Evolutionary conservation across 345 rosid species (phyloP), one percentile per base, ranked within the genome.

Genomic region (Linum lewisii): DNA sequence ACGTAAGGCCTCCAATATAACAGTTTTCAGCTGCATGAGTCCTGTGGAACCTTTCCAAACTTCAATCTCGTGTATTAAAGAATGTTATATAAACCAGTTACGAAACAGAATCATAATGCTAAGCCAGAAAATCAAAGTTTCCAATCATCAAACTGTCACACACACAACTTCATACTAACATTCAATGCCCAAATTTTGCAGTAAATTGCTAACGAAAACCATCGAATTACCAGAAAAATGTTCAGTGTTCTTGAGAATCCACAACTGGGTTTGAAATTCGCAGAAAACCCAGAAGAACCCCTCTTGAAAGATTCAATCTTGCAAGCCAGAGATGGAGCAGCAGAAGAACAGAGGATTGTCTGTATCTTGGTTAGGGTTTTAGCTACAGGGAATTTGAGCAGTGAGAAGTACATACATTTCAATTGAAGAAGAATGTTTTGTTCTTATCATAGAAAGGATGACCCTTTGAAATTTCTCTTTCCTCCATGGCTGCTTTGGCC

Each of bases 401-500:
- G 50, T 44, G 52, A 22, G 23, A 26, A 26, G 32, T 26, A 54
- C 38, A 45, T n/a, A n/a, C n/a, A n/a, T n/a, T 45, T 75, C 65
- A 68, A 47, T 59, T 66, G 69, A 79, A 76, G 72, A 26, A n/a
- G 32, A 26, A 26, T 26, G 32, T 26, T 54, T n/a, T n/a, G n/a
- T n/a, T 59, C 22, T 71, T 47, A 69, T 57, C 71, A 69, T 71
- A 68, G 66, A 66, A 26, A 26, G 32, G 72, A n/a, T n/a, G 62
- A 61, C 59, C 45, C 36, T 65, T 68, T 51, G 2, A n/a, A 6
- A 26, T 26, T 26, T 26, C 32, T 26, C 32, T 26, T 26, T 26
- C 32, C 32, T 26, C 66, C 74, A 63, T 73, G 81, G 75, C 75
- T 76, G 76, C 78, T 66, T 78, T 73, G 70, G 69, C 70, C 70